Evolutionary conservation across 495 filamentous ascomycete genomes (phyloP), one percentile per base, ranked within the genome.

Genomic region (Podospora anserina): DNA sequence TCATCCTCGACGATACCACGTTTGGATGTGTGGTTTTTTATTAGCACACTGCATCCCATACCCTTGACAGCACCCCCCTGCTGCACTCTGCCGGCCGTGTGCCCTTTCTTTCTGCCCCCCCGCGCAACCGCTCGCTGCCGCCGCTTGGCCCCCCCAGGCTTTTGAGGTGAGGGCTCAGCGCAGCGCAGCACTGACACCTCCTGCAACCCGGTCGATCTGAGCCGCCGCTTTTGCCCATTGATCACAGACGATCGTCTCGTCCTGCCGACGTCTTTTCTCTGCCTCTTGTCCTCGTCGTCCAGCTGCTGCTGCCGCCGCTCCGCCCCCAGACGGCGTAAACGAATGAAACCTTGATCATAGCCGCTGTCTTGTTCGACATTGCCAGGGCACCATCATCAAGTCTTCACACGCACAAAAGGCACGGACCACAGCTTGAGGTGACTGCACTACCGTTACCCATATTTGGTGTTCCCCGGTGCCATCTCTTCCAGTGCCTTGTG

Each of bases 291-390:
- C 66, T 69, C 70, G 27, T 63, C 69, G 56, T 66, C 69, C 65
- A 54, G 56, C 53, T 65, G 65, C 68, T 68, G 65, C 70, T 66
- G 67, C 65, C 27, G 56, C 53, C 62, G 66, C 66, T 68, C 67
- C 70, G 69, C 68, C 34, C 71, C 67, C 56, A 28, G 44, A 63
- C 53, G 39, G 67, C 49, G 75, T 67, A 77, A 74, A 78, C 79
- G 78, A 81, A 81, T 79, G 75, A 78, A 72, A 79, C 79, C 77
- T 74, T 75, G 68, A 79, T 78, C 77, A 71, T 82, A 82, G 73
- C 81, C 78, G 80, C 78, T 77, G 71, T 76, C 75, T 76, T 65
- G 55, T 61, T 76, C 75, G 77, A 77, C 78, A 80, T 79, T 77
- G 75, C 39, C 39, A 49, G 39, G 39, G 77, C 66, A 67, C 71